Percentiles rank a stretch among this genome's conserved stretches.
Evolutionary conservation across 106 monocot genomes (phyloP).

Genomic region (Hemerocallis citrina): DNA sequence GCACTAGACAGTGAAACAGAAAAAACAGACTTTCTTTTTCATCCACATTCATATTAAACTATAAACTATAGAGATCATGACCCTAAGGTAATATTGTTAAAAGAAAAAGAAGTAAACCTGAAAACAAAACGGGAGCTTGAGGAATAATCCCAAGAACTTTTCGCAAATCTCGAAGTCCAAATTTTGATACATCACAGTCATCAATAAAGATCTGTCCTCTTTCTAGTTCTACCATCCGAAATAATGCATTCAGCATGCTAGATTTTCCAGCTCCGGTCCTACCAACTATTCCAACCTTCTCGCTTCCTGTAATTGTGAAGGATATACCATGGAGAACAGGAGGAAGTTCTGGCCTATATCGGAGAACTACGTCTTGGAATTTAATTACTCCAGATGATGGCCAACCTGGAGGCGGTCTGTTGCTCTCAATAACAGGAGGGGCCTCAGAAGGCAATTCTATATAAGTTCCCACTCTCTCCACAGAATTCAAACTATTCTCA

Average conservation of each 20-base stretch:
- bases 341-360: slow-evolving; percentile 94
- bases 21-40: no score
- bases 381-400: slow-evolving; percentile 68
- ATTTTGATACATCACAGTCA: slow-evolving; percentile 68
- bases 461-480: slow-evolving; percentile 86
- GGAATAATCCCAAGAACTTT: slow-evolving; percentile 96
- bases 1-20: no score
- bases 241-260: slow-evolving; percentile 98
- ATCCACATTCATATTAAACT: no score
- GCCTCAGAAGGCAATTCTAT: slow-evolving; percentile 92
- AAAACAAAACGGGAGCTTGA: slow-evolving; percentile 93
- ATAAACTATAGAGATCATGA: no score
- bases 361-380: slow-evolving; percentile 80
- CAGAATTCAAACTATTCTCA: slow-evolving; percentile 99
- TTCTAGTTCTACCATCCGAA: slow-evolving; percentile 91
- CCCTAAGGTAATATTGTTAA: no score
- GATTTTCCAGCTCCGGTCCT: slow-evolving; percentile 97
- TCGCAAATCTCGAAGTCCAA: slow-evolving; percentile 84
- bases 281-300: slow-evolving; percentile 97
- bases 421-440: slow-evolving; percentile 63
- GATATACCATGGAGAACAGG: slow-evolving; percentile 98
- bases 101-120: slow-evolving; percentile 36
- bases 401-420: slow-evolving; percentile 94
- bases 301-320: slow-evolving; percentile 70
- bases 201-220: slow-evolving; percentile 75